Evolutionary conservation across 495 filamentous ascomycete species (phyloP), one percentile per base, ranked within the genome.

Genomic region (Hyaloscypha finlandica): DNA sequence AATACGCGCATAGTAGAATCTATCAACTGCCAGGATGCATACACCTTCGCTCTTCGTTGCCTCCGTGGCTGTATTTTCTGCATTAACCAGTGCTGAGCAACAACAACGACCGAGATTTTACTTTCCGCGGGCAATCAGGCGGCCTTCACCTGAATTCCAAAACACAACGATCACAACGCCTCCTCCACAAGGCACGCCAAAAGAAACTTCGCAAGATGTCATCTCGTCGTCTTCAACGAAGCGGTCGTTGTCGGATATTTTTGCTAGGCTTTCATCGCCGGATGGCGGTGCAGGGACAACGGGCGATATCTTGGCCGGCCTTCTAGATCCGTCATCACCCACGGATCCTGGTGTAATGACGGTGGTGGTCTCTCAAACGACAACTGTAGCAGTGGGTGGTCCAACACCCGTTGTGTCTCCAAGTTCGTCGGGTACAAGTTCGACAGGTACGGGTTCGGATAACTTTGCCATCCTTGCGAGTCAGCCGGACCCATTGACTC

Each of bases 41-140:
- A 81, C 82, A 67, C 75, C 75, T 67, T 80, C 83, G 31, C 66
- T 83, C 53, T 68, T 86, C 64, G 77, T 82, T 62, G 84, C 82
- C 69, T 81, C 84, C 39, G 69, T 86, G 68, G 80, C 82, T 66
- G 77, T 83, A 31, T 77, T 81, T 70, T 78, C 84, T 64, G 80
- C 83, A 25, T 75, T 85, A 54, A 81, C 78, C 63, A 77, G 71
- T 55, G 80, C 81, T 35, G 73, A 77, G 48, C 70, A 75, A 31
- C 77, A 83, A 51, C 76, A 74, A 8, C 35, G 35, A 70, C 85
- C 85, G 8, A 82, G 77, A 70, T 82, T 82, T 69, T 89, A 89
- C 75, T 86, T 87, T 67, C 86, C 86, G 11, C 78, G 80, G 52
- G 80, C 88, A 53, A 78, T 89, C 66, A 89, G 86, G 77, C 83